These are phyloP conservation scores for Geranium incanum DNA, from an alignment of 441 rosid species.

Conservation along the genomic window DNA sequence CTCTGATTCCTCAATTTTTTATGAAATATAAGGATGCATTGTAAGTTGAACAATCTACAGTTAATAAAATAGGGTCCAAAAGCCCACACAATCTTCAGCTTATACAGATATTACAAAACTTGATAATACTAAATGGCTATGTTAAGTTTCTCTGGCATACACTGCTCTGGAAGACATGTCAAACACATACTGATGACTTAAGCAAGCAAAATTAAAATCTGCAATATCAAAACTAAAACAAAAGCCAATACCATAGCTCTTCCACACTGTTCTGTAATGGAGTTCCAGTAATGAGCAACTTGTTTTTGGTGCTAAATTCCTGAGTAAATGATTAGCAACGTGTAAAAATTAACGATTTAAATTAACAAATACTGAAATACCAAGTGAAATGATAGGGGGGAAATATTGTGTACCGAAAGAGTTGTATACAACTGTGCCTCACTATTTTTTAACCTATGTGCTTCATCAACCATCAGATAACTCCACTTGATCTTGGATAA, in stretches of 20 bases:
- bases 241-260: slow-evolving; percentile 72
- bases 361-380: slow-evolving; percentile 1
- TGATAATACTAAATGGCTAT: not conserved
- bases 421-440: slow-evolving; percentile 98
- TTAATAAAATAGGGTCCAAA: too few relatives aligned
- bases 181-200: not conserved
- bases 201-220: not conserved
- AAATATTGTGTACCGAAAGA: slow-evolving; percentile 52
- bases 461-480: slow-evolving; percentile 99
- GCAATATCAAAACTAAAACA: not conserved
- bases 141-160: not conserved
- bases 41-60: too few relatives aligned
- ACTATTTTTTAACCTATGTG: slow-evolving; percentile 95
- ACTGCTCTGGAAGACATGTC: not conserved
- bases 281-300: slow-evolving; percentile 96
- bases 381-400: not conserved
- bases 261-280: slow-evolving; percentile 98
- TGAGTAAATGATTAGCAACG: slow-evolving; percentile 28
- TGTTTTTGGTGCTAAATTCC: slow-evolving; percentile 98
- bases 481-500: slow-evolving; percentile 96
- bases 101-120: too few relatives aligned
- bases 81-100: too few relatives aligned
- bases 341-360: slow-evolving; percentile 18
- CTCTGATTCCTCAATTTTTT: too few relatives aligned
- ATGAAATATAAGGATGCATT: too few relatives aligned